Evolutionary conservation across 768 basidiomycete species (phyloP), one percentile per base, ranked within the genome.

Genomic region (Macrocybe gigantea): DNA sequence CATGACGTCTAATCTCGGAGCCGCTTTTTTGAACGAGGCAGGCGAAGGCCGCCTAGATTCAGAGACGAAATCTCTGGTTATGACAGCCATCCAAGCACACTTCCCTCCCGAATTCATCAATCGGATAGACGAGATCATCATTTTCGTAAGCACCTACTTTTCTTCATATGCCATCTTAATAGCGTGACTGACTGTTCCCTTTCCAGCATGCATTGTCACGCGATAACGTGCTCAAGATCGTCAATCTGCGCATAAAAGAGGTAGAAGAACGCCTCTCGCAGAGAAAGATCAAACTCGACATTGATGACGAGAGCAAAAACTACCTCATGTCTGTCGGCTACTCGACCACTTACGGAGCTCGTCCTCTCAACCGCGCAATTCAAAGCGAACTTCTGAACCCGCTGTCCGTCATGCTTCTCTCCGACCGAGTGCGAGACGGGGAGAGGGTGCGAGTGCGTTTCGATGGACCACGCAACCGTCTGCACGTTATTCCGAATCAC

Each of bases 31-130:
- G 41, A 80, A 86, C 48, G 89, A 90, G 42, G 77, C 85, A 72
- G 76, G 75, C 3, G 80, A 84, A 50, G 89, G 89, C 4, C 72
- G 79, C 0, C 80, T 95, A 44, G 79, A 69, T 13, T 60, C 76
- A 0, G 66, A 74, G 43, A 85, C 86, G 5, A 75, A 72, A 50
- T 61, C 75, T 33, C 65, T 86, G 43, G 93, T 97, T 41, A 82
- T 90, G 78, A 73, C 75, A 49, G 78, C 90, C 6, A 89, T 95
- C 48, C 83, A 83, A 54, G 67, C 67, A 1, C 92, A 93, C 63
- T 96, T 95, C 74, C 88, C 89, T 35, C 93, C 93, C 1, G 93
- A 97, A 60, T 90, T 95, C 59, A 69, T 95, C 60, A 94, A 94
- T 66, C 82, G 93, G 52, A 80, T 95, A 36, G 93, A 95, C 59